Evolutionary conservation across 164 flowering plant species (phyloP).

Genomic region (Nelumbo lutea): DNA sequence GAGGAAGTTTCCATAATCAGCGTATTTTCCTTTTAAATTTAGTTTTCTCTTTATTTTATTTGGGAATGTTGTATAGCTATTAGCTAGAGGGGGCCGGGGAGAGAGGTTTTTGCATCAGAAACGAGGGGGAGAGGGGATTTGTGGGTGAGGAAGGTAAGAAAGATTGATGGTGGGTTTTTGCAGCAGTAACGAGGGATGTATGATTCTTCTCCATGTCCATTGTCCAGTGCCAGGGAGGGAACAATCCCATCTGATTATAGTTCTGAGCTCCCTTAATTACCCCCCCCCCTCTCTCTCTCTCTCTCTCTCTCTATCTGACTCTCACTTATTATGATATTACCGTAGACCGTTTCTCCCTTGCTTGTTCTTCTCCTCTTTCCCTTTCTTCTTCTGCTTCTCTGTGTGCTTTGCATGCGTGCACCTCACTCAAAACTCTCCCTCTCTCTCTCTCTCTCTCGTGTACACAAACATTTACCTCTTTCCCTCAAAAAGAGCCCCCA

Average conservation of each 20-base stretch:
- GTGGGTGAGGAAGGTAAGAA: conserved; percentile 25
- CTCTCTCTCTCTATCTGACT: conserved; percentile 6
- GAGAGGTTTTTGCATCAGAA: conserved; percentile 4
- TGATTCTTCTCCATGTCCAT: not conserved
- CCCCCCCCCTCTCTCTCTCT: not conserved
- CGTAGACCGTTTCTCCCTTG: no score
- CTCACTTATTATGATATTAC: conserved; percentile 1
- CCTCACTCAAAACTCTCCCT: conserved; percentile 4
- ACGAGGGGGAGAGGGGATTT: conserved; percentile 8
- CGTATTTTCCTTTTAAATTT: no score
- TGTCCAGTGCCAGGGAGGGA: conserved; percentile 15
- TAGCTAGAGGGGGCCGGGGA: not conserved
- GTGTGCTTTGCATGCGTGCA: conserved; percentile 16
- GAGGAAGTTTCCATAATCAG: no score
- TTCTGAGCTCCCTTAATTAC: not conserved
- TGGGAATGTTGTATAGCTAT: no score
- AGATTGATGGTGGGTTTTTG: conserved; percentile 15
- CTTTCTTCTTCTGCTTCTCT: conserved; percentile 2
- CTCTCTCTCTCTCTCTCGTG: conserved; percentile 29
- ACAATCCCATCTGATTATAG: conserved; percentile 4
- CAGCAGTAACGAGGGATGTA: conserved; percentile 20
- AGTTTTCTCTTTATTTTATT: no score
- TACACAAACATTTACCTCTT: conserved; percentile 13
- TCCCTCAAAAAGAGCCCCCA: conserved; percentile 22
- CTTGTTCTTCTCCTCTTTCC: not conserved